Evolutionary conservation across 2,329 filamentous ascomycete genomes (phyloP).

Genomic region (Aspergillus clavatus): DNA sequence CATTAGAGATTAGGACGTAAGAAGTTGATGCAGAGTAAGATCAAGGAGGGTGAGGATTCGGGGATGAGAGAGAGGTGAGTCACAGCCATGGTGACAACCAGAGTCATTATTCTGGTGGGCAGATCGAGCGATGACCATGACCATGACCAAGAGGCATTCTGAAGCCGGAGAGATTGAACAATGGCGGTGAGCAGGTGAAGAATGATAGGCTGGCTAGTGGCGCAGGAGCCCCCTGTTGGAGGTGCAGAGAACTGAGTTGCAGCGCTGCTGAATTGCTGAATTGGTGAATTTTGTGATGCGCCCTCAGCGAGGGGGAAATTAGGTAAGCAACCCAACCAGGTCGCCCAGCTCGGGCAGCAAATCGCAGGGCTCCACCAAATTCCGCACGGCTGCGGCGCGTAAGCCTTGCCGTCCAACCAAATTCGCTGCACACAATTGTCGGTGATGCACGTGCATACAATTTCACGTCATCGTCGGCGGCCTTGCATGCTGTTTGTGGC

Average conservation of each 20-base stretch:
- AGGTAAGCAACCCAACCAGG: constrained; percentile 18
- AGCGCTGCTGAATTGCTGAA: too few relatives aligned
- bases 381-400: neutral
- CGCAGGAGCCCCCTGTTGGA: too few relatives aligned
- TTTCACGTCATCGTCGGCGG: neutral
- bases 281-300: constrained; percentile 13
- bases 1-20: constrained; percentile 10
- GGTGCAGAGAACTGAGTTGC: too few relatives aligned
- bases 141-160: too few relatives aligned
- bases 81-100: too few relatives aligned
- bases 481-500: neutral
- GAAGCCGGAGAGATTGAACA: too few relatives aligned
- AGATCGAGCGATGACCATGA: neutral
- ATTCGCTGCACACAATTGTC: neutral
- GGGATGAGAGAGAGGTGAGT: constrained; percentile 3
- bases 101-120: too few relatives aligned
- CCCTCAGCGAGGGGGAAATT: constrained; percentile 19
- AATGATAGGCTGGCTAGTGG: constrained; percentile 16
- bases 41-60: too few relatives aligned
- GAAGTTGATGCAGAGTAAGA: constrained; percentile 6
- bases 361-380: neutral
- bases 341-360: constrained; percentile 2
- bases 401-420: neutral
- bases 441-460: neutral
- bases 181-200: constrained; percentile 15